Percentiles rank a stretch among this genome's conserved stretches.
These are phyloP conservation scores for Microcyclospora tardicrescens DNA, from an alignment of 2,329 filamentous ascomycete genomes.

Conservation along the genomic window DNA sequence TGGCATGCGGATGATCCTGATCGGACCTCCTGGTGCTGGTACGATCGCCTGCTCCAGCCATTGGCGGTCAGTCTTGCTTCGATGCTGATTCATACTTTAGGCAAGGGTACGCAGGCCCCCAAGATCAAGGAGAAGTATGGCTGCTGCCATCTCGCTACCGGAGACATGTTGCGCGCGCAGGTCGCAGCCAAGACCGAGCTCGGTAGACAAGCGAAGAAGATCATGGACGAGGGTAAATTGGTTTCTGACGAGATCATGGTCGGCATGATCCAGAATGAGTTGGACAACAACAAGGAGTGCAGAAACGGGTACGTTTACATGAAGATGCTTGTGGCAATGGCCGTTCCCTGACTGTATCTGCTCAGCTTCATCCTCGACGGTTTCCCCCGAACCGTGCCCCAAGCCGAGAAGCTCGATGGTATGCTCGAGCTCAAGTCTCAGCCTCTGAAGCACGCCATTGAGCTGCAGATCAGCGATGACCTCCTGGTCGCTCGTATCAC, in stretches of 20 bases:
- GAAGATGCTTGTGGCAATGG: slow-evolving; percentile 1
- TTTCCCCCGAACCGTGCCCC: slow-evolving; percentile 91
- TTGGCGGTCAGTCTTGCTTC: neutral
- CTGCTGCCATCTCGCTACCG: slow-evolving; percentile 93
- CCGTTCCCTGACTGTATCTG: slow-evolving; percentile 4
- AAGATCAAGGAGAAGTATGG: slow-evolving; percentile 97
- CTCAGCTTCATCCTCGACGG: slow-evolving; percentile 93
- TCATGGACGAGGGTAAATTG: slow-evolving; percentile 96
- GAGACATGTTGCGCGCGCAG: slow-evolving; percentile 97
- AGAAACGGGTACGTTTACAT: slow-evolving; percentile 68
- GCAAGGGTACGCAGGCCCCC: slow-evolving; percentile 97
- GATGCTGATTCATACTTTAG: slow-evolving; percentile 34
- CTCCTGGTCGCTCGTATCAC: slow-evolving; percentile 94
- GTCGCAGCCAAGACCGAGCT: slow-evolving; percentile 94
- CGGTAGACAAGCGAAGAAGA: slow-evolving; percentile 96
- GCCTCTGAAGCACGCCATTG: slow-evolving; percentile 84
- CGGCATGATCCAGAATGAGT: slow-evolving; percentile 97
- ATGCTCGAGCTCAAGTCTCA: slow-evolving; percentile 73
- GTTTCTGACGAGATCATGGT: slow-evolving; percentile 99
- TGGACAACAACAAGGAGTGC: slow-evolving; percentile 89
- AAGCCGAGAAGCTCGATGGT: slow-evolving; percentile 84
- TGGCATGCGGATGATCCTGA: slow-evolving; percentile 88
- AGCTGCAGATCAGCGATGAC: slow-evolving; percentile 91
- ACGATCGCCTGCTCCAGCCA: slow-evolving; percentile 29
- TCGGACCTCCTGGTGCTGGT: slow-evolving; percentile 96